phyloP scores from a whole-genome alignment of 108 stramenopile species.

The Skeletonema menzelii region DNA sequence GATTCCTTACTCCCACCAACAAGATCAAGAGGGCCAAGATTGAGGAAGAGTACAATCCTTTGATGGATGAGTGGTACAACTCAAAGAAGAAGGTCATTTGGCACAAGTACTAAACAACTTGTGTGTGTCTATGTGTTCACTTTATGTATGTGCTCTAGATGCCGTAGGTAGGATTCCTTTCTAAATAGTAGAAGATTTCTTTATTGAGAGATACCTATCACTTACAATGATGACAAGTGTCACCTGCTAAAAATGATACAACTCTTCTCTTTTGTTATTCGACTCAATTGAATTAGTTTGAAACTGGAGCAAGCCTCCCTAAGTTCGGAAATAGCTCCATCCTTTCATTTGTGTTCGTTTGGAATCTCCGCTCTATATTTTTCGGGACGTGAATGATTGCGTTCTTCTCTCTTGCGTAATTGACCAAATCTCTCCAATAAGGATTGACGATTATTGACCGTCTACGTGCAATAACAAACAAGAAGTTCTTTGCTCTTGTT shows the following conservation, averaged over 20 bases:
- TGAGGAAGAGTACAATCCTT: slow-evolving; percentile 61
- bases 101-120: slow-evolving; percentile 48
- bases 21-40: slow-evolving; percentile 76
- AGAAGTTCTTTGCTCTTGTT: slow-evolving; percentile 59
- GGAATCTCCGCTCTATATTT: slow-evolving; percentile 2
- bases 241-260: no score
- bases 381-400: slow-evolving; percentile 43
- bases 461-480: slow-evolving; percentile 47
- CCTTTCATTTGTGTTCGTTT: slow-evolving; percentile 1
- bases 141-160: neutral
- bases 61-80: slow-evolving; percentile 69
- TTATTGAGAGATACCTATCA: neutral
- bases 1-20: slow-evolving; percentile 80
- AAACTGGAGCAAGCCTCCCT: slow-evolving; percentile 25
- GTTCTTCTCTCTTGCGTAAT: slow-evolving; percentile 25
- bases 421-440: slow-evolving; percentile 47
- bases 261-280: no score
- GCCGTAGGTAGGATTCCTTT: neutral
- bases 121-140: neutral
- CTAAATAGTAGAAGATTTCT: no score
- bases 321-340: slow-evolving; percentile 33
- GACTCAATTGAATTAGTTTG: neutral
- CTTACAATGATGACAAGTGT: no score
- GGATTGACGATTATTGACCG: slow-evolving; percentile 46
- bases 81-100: slow-evolving; percentile 74